phyloP scores from a whole-genome alignment of 2,329 filamentous ascomycete genomes.

The Colletotrichum tanaceti region DNA sequence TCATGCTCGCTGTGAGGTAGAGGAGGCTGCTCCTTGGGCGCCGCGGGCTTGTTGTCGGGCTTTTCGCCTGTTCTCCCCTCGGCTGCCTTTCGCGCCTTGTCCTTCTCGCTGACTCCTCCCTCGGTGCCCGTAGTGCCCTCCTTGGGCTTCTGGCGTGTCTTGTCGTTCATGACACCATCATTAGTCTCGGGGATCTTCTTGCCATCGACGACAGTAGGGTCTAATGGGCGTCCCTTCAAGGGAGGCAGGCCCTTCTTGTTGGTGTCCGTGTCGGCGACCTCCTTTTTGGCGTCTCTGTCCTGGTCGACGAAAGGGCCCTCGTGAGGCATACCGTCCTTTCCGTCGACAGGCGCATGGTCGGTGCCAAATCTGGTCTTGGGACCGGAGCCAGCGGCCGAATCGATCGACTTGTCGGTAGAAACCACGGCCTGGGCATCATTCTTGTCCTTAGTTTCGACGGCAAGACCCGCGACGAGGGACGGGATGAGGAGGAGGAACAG shows the following conservation, averaged over 20 bases:
- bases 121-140: conserved; percentile 89
- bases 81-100: conserved; percentile 77
- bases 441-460: conserved; percentile 46
- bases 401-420: conserved; percentile 43
- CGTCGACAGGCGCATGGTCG: conserved; percentile 90
- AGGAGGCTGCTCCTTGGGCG: conserved; percentile 86
- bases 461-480: conserved; percentile 58
- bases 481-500: conserved; percentile 72
- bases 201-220: conserved; percentile 67
- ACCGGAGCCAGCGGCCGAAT: conserved; percentile 44
- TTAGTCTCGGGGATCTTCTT: conserved; percentile 72
- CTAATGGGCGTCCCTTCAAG: conserved; percentile 62
- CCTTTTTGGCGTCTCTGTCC: conserved; percentile 49
- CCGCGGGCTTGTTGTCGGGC: conserved; percentile 79
- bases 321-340: conserved; percentile 93
- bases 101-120: conserved; percentile 89
- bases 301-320: conserved; percentile 79
- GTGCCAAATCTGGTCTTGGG: conserved; percentile 56
- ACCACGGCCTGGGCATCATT: conserved; percentile 44
- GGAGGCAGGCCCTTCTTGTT: conserved; percentile 55
- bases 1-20: conserved; percentile 84
- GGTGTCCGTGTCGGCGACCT: conserved; percentile 47
- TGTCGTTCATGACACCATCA: conserved; percentile 94
- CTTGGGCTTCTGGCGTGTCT: conserved; percentile 78
- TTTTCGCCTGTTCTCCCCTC: conserved; percentile 74